Evolutionary conservation across 345 rosid genomes (phyloP), one percentile per base, ranked within the genome.

Genomic region (Camelina laxa): DNA sequence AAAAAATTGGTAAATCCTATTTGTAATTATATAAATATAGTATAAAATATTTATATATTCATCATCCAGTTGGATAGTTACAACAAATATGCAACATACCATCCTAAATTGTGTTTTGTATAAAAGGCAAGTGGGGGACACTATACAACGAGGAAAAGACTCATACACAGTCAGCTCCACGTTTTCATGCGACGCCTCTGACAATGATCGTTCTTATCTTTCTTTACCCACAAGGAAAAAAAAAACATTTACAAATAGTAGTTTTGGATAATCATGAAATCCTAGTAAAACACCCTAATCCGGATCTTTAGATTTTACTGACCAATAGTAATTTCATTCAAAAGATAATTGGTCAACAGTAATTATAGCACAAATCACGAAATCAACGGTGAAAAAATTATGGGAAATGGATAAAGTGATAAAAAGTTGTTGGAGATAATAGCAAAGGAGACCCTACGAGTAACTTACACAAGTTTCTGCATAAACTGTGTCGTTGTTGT

Each of bases 131-230:
- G 64, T 68, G 64, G 74, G 79, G 74, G 75, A 54, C 60, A 70
- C 30, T 14, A 45, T 76, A 72, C 80, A 64, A 70, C 72, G 15
- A 70, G 75, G 67, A 70, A 56, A 76, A 55, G 71, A 53, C 47
- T 30, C 44, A 76, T 11, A 77, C 76, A 77, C 76, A 77, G 80
- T 70, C 80, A 70, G 80, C 80, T 20, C 50, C 81, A 77, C 81
- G 77, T 77, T 77, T 27, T 77, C 73, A 66, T 71, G 77, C 58
- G 76, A 67, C 80, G 73, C 36, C 45, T 9, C 58, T 75, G 75
- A 72, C 63, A 59, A 6, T 56, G 60, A 70, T 47, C 24, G 41
- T 47, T 47, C 12, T 45, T 45, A 13, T 13, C 48, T 42, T 17
- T 60, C 53, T 13, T 17, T 48, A 14, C 35, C 24, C 77, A 3